Base-by-base conservation (phyloP, 73 alveolate genomes). In the Urostyla sp. region DNA sequence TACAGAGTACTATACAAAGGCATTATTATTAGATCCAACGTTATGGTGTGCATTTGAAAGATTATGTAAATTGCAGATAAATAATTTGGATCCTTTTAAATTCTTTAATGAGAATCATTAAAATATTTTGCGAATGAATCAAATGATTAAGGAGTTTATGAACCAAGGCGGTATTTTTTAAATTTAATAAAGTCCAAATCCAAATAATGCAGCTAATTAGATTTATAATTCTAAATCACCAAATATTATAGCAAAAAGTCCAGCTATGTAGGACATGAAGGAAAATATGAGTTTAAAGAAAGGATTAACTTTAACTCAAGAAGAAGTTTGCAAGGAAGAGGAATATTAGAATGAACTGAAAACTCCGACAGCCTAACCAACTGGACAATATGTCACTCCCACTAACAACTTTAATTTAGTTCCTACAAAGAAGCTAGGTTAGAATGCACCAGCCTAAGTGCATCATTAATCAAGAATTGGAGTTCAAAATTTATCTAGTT, bases 31-130 rank as follows among this genome's bases (percentile, higher is more conserved):
- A 50, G 98, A 96, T 75, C 99, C 99, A 26, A 94, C 98, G 30
- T 87, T 94, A 75, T 96, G 99, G 99, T 82, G 94, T 74, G 97
- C 99, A 5, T 96, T 75, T 85, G 98, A 96, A 78, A 89, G 92
- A 74, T 73, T 96, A 28, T 95, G 98, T 74, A 82, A 84, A 74
- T 75, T 90, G 30, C 45, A 69, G 63, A 50, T 74, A 50, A 35
- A 50, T 54, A 74, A 10, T n/a, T 51, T 50, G 28, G 77, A 74
- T 46, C 87, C 75, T 13, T 18, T 6, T n/a, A 74, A 55, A 50
- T 5, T 21, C 26, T 74, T 74, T 49, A 27, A 74, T 24, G 75
- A 74, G 34, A 54, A 50, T 23, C 75, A 56, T n/a, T 21, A 23
- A 0, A 51, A 45, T 34, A 35, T 45, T 15, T 53, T 52, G 54